phyloP scores from a whole-genome alignment of 129 eudicot species.

The Centella asiatica region DNA sequence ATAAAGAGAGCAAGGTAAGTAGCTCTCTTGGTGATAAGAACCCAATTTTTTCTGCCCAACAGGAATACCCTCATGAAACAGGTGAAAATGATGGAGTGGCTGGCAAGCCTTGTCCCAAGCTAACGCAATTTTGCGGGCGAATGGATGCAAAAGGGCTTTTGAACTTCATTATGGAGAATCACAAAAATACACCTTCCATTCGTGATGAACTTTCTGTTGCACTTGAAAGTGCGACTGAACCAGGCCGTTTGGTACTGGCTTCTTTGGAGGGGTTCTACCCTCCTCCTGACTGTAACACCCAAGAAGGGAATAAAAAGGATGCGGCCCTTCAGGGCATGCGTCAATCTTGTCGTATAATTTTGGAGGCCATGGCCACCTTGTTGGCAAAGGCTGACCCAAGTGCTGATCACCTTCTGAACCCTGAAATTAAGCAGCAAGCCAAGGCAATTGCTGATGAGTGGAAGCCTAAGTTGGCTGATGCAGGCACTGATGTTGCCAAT shows the following conservation, averaged over 20 bases:
- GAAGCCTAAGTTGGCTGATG: constrained; percentile 43
- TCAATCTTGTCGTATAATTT: constrained; percentile 28
- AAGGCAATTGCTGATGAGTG: constrained; percentile 44
- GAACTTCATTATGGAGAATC: constrained; percentile 33
- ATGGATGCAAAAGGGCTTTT: constrained; percentile 59
- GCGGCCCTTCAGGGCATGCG: constrained; percentile 37
- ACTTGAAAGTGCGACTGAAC: constrained; percentile 37
- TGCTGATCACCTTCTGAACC: constrained; percentile 29
- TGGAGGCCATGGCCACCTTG: constrained; percentile 51
- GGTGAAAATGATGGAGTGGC: constrained; percentile 27
- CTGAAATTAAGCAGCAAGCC: constrained; percentile 55
- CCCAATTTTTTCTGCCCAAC: constrained; percentile 21
- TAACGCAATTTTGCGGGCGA: constrained; percentile 47
- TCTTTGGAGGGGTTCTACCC: constrained; percentile 43
- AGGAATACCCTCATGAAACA: constrained; percentile 24
- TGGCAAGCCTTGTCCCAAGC: constrained; percentile 36
- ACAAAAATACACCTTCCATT: constrained; percentile 15
- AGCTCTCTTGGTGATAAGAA: constrained; percentile 36
- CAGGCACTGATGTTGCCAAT: constrained; percentile 34
- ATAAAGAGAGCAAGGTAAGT: constrained; percentile 35
- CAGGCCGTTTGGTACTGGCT: constrained; percentile 41
- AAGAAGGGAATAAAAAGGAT: constrained; percentile 25
- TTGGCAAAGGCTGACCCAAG: constrained; percentile 42
- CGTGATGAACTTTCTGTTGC: constrained; percentile 39
- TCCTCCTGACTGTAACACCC: constrained; percentile 25